Conservation (phyloP, 2,329 filamentous ascomycete species). For the Mycosphaerella arachidis region DNA sequence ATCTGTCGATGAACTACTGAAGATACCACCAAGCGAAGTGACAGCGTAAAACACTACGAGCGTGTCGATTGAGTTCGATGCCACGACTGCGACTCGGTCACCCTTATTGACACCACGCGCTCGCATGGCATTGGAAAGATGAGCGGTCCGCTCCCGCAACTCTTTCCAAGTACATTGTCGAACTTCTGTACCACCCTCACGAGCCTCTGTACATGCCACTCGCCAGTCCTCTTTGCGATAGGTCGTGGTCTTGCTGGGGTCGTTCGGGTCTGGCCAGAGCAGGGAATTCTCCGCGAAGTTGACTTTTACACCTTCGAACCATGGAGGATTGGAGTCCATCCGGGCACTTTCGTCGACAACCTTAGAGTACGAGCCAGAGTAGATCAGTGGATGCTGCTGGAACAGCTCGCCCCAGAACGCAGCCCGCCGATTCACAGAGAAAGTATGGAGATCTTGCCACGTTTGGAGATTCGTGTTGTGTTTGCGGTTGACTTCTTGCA, state of each 20-base stretch:
- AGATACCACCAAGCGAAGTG: slow-evolving; percentile 67
- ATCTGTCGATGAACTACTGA: slow-evolving; percentile 73
- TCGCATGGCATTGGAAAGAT: slow-evolving; percentile 62
- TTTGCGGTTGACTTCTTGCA: slow-evolving; percentile 59
- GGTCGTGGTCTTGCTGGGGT: slow-evolving; percentile 47
- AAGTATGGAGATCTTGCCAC: slow-evolving; percentile 66
- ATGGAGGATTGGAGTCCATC: slow-evolving; percentile 67
- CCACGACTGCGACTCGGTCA: slow-evolving; percentile 71
- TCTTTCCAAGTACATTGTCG: slow-evolving; percentile 62
- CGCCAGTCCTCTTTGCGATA: slow-evolving; percentile 65
- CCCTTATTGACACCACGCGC: slow-evolving; percentile 63
- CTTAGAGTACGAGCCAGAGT: slow-evolving; percentile 50
- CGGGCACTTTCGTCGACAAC: slow-evolving; percentile 65
- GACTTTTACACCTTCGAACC: slow-evolving; percentile 70
- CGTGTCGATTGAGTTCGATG: slow-evolving; percentile 70
- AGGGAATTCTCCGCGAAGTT: slow-evolving; percentile 81
- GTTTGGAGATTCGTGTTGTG: slow-evolving; percentile 57
- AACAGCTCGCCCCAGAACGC: slow-evolving; percentile 66
- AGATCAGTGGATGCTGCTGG: slow-evolving; percentile 55
- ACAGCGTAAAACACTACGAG: slow-evolving; percentile 66
- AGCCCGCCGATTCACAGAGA: slow-evolving; percentile 58
- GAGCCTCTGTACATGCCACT: slow-evolving; percentile 67
- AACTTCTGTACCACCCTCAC: slow-evolving; percentile 57
- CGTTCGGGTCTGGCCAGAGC: slow-evolving; percentile 48
- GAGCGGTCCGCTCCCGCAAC: slow-evolving; percentile 56